Percentiles rank a stretch among this genome's conserved stretches.
Evolutionary conservation across 2,329 filamentous ascomycete species (phyloP).

Genomic region (Cordyceps tenuipes): DNA sequence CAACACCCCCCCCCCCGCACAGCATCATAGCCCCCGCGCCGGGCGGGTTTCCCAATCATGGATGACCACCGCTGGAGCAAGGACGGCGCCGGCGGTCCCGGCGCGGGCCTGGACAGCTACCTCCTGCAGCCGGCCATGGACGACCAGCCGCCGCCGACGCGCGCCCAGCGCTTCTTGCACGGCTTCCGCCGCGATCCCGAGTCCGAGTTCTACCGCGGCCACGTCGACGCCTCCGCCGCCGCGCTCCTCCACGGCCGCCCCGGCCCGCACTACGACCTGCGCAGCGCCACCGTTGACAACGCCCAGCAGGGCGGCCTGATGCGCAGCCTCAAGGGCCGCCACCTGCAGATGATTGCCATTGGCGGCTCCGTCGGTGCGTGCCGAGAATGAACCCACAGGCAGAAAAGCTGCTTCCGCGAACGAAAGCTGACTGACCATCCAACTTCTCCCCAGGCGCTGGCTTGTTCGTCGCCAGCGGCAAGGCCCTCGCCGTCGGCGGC

Average conservation of each 20-base stretch:
- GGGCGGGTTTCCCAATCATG: neutral
- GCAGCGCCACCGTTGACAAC: conserved; percentile 6
- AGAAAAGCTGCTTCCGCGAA: no score
- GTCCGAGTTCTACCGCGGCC: conserved; percentile 2
- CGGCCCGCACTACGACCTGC: conserved; percentile 9
- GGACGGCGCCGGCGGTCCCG: neutral
- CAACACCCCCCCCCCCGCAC: neutral
- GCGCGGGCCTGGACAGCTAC: neutral
- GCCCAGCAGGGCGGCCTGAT: conserved; percentile 9
- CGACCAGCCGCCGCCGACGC: neutral
- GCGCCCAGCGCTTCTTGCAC: conserved; percentile 6
- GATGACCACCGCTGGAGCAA: neutral
- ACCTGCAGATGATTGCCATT: conserved; percentile 89
- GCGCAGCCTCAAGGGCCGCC: conserved; percentile 54
- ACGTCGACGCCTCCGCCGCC: neutral
- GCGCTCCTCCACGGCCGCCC: neutral
- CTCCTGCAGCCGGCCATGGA: neutral
- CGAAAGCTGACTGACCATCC: neutral
- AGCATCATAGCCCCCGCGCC: neutral
- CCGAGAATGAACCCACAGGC: no score
- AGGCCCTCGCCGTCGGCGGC: conserved; percentile 56
- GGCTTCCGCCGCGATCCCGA: conserved; percentile 8
- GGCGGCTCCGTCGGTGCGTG: conserved; percentile 66
- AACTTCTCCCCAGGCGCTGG: conserved; percentile 41
- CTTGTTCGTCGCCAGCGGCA: conserved; percentile 69